A percentile compares a stretch with the other conserved stretches of the same genome.
These are phyloP conservation scores for Phylloporus rhodoxanthus DNA, from an alignment of 768 basidiomycete species.

Conservation along the genomic window DNA sequence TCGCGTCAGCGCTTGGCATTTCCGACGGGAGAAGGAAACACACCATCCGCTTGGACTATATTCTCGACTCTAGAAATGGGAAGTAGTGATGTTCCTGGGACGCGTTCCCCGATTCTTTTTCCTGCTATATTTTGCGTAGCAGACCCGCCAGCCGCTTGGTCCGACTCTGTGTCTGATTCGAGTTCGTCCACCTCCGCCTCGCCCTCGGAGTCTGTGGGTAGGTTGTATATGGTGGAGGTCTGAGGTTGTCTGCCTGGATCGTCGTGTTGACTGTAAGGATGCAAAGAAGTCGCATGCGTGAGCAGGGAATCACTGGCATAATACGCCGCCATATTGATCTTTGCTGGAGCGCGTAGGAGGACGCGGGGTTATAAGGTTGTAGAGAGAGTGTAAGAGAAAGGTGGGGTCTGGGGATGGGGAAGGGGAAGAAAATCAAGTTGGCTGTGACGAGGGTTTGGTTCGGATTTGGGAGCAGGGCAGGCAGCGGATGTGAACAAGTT, in stretches of 20 bases:
- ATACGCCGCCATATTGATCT: slow-evolving; percentile 28
- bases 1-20: slow-evolving; percentile 12
- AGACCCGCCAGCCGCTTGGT: slow-evolving; percentile 24
- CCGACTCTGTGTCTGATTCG: slow-evolving; percentile 30
- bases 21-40: slow-evolving; percentile 20
- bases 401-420: slow-evolving; percentile 1
- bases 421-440: slow-evolving; percentile 4
- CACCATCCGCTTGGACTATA: slow-evolving; percentile 76
- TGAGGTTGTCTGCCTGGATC: slow-evolving; percentile 22
- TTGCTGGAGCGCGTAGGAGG: slow-evolving; percentile 9
- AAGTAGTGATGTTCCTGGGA: slow-evolving; percentile 61
- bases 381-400: slow-evolving; percentile 2
- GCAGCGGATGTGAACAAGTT: slow-evolving; percentile 25
- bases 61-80: slow-evolving; percentile 65
- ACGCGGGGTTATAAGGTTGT: slow-evolving; percentile 3
- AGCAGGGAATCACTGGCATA: slow-evolving; percentile 25
- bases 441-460: slow-evolving; percentile 15
- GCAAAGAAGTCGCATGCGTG: slow-evolving; percentile 29
- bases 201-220: slow-evolving; percentile 31
- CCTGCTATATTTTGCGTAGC: slow-evolving; percentile 24
- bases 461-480: slow-evolving; percentile 18
- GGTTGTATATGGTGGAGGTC: slow-evolving; percentile 27
- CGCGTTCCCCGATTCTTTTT: slow-evolving; percentile 37
- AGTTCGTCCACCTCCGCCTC: slow-evolving; percentile 32
- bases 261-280: slow-evolving; percentile 26